Evolutionary conservation across 2,329 filamentous ascomycete genomes (phyloP).

Genomic region (Mariannaea sp.): DNA sequence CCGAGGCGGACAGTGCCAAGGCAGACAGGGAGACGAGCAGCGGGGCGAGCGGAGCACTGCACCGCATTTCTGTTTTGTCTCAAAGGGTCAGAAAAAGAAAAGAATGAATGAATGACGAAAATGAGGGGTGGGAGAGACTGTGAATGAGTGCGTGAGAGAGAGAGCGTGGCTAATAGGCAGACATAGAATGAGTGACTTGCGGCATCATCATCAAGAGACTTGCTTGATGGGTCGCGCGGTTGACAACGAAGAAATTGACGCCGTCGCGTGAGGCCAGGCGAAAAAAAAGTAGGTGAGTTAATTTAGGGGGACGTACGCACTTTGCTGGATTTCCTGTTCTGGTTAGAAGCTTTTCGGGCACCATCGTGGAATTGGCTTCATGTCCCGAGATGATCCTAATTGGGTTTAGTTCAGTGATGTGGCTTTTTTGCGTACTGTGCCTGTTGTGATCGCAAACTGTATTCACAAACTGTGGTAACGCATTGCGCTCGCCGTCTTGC

Average conservation of each 20-base stretch:
- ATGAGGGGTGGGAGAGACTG: no score
- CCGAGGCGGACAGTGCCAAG: neutral
- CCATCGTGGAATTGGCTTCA: neutral
- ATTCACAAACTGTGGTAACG: no score
- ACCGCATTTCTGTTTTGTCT: conserved; percentile 8
- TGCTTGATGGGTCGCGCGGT: conserved; percentile 8
- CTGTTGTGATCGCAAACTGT: neutral
- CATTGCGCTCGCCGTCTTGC: no score
- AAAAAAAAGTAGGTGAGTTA: conserved; percentile 8
- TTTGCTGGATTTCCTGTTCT: conserved; percentile 4
- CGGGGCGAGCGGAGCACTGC: conserved; percentile 7
- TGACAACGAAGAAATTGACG: neutral
- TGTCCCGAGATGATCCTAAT: neutral
- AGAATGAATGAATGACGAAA: neutral
- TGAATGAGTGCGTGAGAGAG: no score
- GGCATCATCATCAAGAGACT: conserved; percentile 28
- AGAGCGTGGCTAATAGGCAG: conserved; percentile 7
- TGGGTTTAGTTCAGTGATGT: neutral
- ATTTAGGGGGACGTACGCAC: conserved; percentile 12
- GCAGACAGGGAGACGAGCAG: conserved; percentile 13
- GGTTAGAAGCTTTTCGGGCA: neutral
- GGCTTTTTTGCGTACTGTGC: neutral
- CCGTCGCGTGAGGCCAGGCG: conserved; percentile 13
- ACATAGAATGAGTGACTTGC: conserved; percentile 24
- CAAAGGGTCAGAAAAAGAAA: neutral